Base-by-base conservation (phyloP, 2,329 filamentous ascomycete species). In the Aspergillus carbonarius region DNA sequence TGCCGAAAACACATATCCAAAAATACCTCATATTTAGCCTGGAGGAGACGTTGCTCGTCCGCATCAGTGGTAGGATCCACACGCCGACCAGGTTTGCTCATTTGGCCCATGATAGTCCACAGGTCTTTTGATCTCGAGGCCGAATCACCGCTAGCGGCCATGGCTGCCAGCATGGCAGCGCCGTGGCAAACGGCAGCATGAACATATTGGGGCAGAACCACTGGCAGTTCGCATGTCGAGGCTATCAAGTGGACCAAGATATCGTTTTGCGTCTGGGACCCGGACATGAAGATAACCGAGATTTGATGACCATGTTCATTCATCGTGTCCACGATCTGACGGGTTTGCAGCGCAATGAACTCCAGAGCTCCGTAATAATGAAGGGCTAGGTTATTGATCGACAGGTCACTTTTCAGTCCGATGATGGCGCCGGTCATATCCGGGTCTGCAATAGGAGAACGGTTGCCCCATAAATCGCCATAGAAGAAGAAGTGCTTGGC, bases 281-380 rank as follows among this genome's bases (percentile, higher is more conserved):
- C 93, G 9, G 91, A 95, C 93, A 97, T 96, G 85, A 96, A 97
- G 78, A 97, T 96, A 64, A 88, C 92, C 56, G 83, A 86, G 74
- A 97, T 92, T 66, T 85, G 80, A 78, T 97, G 93, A 10, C 93
- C 93, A 1, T 90, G 82, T 47, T 83, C 80, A 81, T 97, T 97
- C 92, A 97, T 96, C 40, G 88, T 83, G 69, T 93, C 89, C 65
- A 96, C 84, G 70, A 97, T 97, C 76, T 97, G 93, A 58, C 90
- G 87, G 1, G 93, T 97, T 78, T 97, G 93, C 75, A 96, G 86
- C 40, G 93, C 92, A 69, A 97, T 96, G 78, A 96, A 97, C 78
- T 97, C 93, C 87, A 97, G 92, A 12, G 92, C 93, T 30, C 86
- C 90, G 71, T 96, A 96, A 79, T 97, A 97, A 79, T 92, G 88